Conservation (phyloP, 2,329 filamentous ascomycete genomes). For the Colletotrichum truncatum region DNA sequence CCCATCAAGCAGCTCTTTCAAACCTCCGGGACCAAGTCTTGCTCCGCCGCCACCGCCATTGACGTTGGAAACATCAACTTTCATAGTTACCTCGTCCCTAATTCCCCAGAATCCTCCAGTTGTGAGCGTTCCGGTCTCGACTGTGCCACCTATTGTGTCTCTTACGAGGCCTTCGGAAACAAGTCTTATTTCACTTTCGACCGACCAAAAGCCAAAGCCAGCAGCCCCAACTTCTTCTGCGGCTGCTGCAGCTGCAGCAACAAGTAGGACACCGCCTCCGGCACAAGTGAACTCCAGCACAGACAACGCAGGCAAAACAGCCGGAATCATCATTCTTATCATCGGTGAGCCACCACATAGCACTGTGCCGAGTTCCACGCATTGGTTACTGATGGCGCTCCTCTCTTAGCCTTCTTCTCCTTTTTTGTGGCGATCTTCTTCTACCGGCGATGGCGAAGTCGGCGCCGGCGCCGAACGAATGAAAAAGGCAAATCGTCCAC, state of each 20-base stretch:
- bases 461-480: background rate
- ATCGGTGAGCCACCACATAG: background rate
- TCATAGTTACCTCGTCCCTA: background rate
- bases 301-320: background rate
- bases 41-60: background rate
- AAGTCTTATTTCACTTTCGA: background rate
- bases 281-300: background rate
- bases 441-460: background rate
- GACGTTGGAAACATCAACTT: background rate
- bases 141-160: background rate
- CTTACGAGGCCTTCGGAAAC: background rate
- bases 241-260: background rate
- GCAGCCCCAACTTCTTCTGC: background rate
- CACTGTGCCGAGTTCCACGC: no score
- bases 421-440: constrained; percentile 2
- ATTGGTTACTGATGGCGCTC: background rate
- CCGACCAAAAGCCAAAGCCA: background rate
- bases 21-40: background rate
- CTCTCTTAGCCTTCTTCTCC: background rate
- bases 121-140: background rate
- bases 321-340: background rate
- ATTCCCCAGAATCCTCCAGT: background rate
- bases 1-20: background rate
- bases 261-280: background rate
- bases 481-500: background rate